Base-by-base conservation (phyloP, 2,329 filamentous ascomycete species). In the Trichophyton rubrum region DNA sequence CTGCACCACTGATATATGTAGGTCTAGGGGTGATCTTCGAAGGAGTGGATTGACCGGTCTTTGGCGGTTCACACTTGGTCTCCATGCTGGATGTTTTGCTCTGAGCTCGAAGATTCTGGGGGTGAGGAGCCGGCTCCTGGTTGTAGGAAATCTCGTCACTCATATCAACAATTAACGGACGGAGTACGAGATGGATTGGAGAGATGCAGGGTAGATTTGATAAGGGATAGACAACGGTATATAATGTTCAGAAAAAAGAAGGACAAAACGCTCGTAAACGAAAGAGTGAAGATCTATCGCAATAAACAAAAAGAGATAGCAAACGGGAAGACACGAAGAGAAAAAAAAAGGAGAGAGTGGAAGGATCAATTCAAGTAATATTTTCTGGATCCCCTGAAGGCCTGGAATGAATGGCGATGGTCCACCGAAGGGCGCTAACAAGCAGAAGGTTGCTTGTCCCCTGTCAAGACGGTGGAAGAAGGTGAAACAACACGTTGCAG, bases 1-100 rank as follows among this genome's bases (percentile, higher is more conserved):
- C 57, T 22, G 27, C 56, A 55, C 56, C 60, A 38, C 58, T 63
- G 40, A 64, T 59, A 51, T 64, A 65, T 6, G 64, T 65, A 38
- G 64, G 62, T 27, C 56, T 43, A 22, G 61, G 61, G 41, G 61
- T 62, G 43, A 62, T 53, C 47, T 41, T 53, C 17, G 45, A n/a
- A 15, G 45, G 41, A 15, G 41, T 17, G 35, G 41, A 22, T 35
- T 55, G 27, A 11, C 51, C 30, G 27, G 20, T 27, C 20, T 51
- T 55, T 27, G 20, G 15, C 13, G 20, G 49, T 53, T 33, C 51
- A 33, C 27, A 51, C 13, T 51, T 51, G 20, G 45, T 51, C 45
- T 51, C 45, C 45, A 51, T 51, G 20, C 45, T 51, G 45, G 45
- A 51, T 27, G 45, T 11, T 7, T 51, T 51, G 45, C 45, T 51